Evolutionary conservation across 2,329 filamentous ascomycete species (phyloP).

Genomic region (Fusarium sp.): DNA sequence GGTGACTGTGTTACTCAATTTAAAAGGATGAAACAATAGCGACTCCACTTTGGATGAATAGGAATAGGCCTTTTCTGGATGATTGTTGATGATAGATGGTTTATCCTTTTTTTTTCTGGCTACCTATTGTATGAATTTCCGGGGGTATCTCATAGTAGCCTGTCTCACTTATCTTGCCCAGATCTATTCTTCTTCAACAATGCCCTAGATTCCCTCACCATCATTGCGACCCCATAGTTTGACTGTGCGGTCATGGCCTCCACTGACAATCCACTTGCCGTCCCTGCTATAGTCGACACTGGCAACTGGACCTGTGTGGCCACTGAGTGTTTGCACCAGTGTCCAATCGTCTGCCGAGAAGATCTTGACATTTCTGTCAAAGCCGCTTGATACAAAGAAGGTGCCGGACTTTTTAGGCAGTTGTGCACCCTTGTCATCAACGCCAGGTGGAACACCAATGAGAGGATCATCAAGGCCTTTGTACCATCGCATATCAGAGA

Average conservation of each 20-base stretch:
- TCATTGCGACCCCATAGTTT: slow-evolving; percentile 96
- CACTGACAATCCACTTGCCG: slow-evolving; percentile 92
- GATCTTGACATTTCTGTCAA: slow-evolving; percentile 94
- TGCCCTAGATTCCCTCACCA: slow-evolving; percentile 63
- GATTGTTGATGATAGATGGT: background rate
- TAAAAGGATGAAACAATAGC: slow-evolving; percentile 29
- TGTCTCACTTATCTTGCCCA: slow-evolving; percentile 33
- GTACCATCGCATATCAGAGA: slow-evolving; percentile 94
- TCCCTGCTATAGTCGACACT: slow-evolving; percentile 90
- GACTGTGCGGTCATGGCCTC: slow-evolving; percentile 92
- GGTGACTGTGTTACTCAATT: slow-evolving; percentile 8
- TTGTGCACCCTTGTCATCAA: slow-evolving; percentile 74
- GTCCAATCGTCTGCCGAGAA: slow-evolving; percentile 98
- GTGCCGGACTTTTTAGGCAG: slow-evolving; percentile 88
- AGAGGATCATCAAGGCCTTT: slow-evolving; percentile 84
- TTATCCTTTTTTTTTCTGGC: background rate
- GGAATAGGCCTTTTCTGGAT: background rate
- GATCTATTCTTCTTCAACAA: slow-evolving; percentile 10
- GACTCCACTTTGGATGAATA: slow-evolving; percentile 20
- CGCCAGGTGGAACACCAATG: slow-evolving; percentile 68
- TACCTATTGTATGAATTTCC: slow-evolving; percentile 25
- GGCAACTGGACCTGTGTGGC: slow-evolving; percentile 91
- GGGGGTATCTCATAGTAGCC: slow-evolving; percentile 45
- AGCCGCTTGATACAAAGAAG: slow-evolving; percentile 90
- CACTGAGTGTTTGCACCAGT: slow-evolving; percentile 85